phyloP scores from a whole-genome alignment of 192 early-diverging fungal genomes.

The Radiomyces spectabilis region DNA sequence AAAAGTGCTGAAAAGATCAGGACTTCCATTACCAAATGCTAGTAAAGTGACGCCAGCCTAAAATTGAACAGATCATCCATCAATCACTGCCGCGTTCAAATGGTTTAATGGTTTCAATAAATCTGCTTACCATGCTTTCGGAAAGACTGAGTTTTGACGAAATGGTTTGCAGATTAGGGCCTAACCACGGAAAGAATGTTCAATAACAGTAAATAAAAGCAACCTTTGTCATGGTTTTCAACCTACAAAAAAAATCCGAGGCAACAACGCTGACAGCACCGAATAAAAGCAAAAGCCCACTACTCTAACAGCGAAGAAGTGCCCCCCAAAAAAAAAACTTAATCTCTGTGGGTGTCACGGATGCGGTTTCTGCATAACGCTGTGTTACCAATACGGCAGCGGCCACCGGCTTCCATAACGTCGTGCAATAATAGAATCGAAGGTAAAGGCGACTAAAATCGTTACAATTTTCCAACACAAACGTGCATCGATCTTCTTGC shows the following conservation, averaged over 20 bases:
- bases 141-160: conserved; percentile 64
- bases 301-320: conserved; percentile 30
- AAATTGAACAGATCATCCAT: no score
- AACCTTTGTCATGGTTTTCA: neutral
- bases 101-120: no score
- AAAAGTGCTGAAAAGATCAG: conserved; percentile 85
- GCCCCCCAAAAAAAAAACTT: no score
- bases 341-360: no score
- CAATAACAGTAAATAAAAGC: neutral
- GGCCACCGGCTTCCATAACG: conserved; percentile 15
- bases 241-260: conserved; percentile 72
- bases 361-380: no score
- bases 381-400: conserved; percentile 34
- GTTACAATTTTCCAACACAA: conserved; percentile 51
- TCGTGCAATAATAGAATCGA: conserved; percentile 44
- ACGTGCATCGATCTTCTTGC: conserved; percentile 42
- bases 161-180: conserved; percentile 79
- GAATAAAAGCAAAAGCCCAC: conserved; percentile 48
- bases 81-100: no score
- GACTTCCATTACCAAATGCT: conserved; percentile 84
- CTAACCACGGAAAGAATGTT: conserved; percentile 18
- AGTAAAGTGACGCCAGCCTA: conserved; percentile 66
- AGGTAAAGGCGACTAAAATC: conserved; percentile 50
- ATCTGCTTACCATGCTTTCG: conserved; percentile 60
- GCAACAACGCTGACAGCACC: conserved; percentile 65